phyloP scores from a whole-genome alignment of 495 filamentous ascomycete species.

The Penicillium egyptiacum region DNA sequence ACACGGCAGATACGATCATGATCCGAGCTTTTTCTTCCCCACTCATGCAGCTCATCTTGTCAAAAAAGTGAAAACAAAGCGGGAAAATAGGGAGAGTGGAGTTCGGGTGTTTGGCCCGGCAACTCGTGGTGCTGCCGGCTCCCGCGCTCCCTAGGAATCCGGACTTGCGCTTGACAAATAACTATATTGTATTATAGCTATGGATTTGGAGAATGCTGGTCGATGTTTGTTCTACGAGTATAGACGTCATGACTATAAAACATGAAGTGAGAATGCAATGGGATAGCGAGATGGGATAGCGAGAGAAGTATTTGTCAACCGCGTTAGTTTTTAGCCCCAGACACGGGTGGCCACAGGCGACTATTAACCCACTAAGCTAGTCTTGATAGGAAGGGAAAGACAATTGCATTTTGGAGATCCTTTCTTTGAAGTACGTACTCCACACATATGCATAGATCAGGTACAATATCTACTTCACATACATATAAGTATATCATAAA shows the following conservation, averaged over 20 bases:
- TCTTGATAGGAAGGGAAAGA: slow-evolving; percentile 1
- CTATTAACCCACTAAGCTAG: slow-evolving; percentile 4
- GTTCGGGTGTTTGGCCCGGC: slow-evolving; percentile 6
- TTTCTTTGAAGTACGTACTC: not conserved
- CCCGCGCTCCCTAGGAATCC: not conserved
- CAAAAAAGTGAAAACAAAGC: not conserved
- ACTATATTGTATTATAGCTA: not conserved
- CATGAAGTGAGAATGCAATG: not conserved
- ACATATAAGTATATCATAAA: not conserved
- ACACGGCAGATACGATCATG: slow-evolving; percentile 12
- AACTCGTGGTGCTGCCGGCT: not conserved
- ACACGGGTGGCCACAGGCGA: slow-evolving; percentile 1
- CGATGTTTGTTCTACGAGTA: not conserved
- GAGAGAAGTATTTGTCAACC: slow-evolving; percentile 1
- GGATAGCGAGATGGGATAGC: not conserved
- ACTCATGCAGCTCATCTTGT: slow-evolving; percentile 20
- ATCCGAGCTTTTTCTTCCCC: slow-evolving; percentile 12
- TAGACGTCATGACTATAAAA: not conserved
- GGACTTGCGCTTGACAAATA: not conserved
- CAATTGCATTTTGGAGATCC: slow-evolving; percentile 8
- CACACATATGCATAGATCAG: slow-evolving; percentile 4
- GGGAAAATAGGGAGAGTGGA: slow-evolving; percentile 1
- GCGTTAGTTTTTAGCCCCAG: not conserved
- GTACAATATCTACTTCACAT: not conserved
- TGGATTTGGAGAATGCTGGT: not conserved